Evolutionary conservation across 371 early-diverging fungal species (phyloP).

Genomic region (Apophysomyces ossiformis): DNA sequence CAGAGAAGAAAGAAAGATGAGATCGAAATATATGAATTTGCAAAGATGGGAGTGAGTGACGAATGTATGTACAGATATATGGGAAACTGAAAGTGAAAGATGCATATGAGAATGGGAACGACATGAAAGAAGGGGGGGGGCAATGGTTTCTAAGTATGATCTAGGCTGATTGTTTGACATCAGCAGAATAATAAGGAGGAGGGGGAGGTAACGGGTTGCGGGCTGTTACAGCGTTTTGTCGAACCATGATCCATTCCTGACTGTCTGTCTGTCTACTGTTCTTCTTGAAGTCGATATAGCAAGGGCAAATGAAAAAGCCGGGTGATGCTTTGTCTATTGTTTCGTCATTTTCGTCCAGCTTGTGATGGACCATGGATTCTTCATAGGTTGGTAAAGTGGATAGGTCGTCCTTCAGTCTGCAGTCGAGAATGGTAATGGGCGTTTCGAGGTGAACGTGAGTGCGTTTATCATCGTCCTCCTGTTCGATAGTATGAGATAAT

Average conservation of each 20-base stretch:
- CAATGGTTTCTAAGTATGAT: not conserved
- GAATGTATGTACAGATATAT: too few species aligned
- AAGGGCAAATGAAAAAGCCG: constrained; percentile 49
- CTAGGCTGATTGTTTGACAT: constrained; percentile 6
- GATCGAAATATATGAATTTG: too few species aligned
- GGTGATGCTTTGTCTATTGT: constrained; percentile 11
- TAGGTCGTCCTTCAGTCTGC: constrained; percentile 50
- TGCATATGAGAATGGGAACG: not conserved
- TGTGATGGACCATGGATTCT: constrained; percentile 34
- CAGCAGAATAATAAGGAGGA: not conserved
- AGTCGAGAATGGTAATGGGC: constrained; percentile 54
- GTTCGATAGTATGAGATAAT: constrained; percentile 25
- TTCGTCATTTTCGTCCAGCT: constrained; percentile 28
- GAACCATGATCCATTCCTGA: constrained; percentile 38
- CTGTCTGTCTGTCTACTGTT: constrained; percentile 27
- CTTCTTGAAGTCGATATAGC: constrained; percentile 50
- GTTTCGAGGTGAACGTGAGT: constrained; percentile 40
- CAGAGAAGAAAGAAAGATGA: too few species aligned
- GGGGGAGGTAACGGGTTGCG: constrained; percentile 4
- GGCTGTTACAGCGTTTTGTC: constrained; percentile 19
- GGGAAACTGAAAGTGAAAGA: not conserved
- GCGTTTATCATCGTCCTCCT: constrained; percentile 11
- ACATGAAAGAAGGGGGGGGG: not conserved
- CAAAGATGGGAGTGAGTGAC: too few species aligned
- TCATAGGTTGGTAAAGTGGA: constrained; percentile 48